Conservation (phyloP, 345 rosid species). For the Heritiera littoralis region DNA sequence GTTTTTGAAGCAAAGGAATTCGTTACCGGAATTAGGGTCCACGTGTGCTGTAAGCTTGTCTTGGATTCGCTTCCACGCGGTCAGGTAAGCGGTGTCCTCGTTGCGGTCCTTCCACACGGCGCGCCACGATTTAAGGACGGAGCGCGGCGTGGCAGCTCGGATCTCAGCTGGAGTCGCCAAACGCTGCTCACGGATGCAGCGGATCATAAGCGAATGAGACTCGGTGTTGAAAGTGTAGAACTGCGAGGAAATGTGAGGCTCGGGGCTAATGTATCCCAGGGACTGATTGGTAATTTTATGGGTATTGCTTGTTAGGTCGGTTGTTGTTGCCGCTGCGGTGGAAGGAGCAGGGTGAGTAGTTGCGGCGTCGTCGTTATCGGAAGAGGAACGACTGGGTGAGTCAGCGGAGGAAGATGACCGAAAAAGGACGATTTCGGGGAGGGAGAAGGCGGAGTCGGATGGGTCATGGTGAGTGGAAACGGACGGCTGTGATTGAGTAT, state of each 20-base stretch:
- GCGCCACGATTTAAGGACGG: slow-evolving; percentile 92
- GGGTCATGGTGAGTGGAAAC: slow-evolving; percentile 43
- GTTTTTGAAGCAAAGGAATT: slow-evolving; percentile 88
- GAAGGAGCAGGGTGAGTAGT: slow-evolving; percentile 27
- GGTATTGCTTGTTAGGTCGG: slow-evolving; percentile 24
- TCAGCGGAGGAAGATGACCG: slow-evolving; percentile 70
- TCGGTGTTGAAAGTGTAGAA: slow-evolving; percentile 96
- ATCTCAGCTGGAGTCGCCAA: slow-evolving; percentile 86
- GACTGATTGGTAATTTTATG: slow-evolving; percentile 34
- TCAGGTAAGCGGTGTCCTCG: slow-evolving; percentile 97
- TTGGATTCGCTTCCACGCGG: slow-evolving; percentile 98
- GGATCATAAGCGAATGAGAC: slow-evolving; percentile 93
- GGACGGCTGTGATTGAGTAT: slow-evolving; percentile 52
- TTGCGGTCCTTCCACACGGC: slow-evolving; percentile 96
- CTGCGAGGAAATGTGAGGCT: slow-evolving; percentile 88
- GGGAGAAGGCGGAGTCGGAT: slow-evolving; percentile 47
- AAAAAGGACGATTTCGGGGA: slow-evolving; percentile 77
- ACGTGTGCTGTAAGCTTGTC: slow-evolving; percentile 83
- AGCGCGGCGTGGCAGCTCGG: slow-evolving; percentile 74
- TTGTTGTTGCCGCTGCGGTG: neutral
- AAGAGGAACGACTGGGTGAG: slow-evolving; percentile 53
- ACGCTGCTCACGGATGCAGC: slow-evolving; percentile 83
- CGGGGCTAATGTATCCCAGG: slow-evolving; percentile 60
- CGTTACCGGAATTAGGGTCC: slow-evolving; percentile 70
- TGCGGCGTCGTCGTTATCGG: slow-evolving; percentile 49